phyloP scores from a whole-genome alignment of 441 rosid species.

The Heliophila coronopifolia region DNA sequence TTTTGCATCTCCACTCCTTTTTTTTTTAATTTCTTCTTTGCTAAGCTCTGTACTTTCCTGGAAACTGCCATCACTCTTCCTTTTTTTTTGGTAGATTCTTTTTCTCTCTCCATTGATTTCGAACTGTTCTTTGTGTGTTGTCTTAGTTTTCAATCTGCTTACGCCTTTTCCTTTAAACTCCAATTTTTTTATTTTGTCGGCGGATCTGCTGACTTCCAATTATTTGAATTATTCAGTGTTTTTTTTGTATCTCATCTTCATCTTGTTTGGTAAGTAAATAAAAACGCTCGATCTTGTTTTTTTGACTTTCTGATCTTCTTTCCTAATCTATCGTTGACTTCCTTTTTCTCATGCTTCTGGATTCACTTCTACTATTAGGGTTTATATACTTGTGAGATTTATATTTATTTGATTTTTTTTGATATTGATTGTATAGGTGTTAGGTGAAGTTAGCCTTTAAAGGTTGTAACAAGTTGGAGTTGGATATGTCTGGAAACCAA shows the following conservation, averaged over 20 bases:
- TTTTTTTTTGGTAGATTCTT: not conserved
- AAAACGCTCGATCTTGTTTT: no score
- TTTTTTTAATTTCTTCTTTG: no score
- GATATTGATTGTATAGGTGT: conserved; percentile 6
- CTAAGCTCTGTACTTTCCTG: no score
- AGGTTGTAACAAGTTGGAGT: conserved; percentile 2
- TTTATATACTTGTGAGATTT: not conserved
- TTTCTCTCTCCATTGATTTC: not conserved
- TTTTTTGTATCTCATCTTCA: no score
- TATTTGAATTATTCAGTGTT: no score
- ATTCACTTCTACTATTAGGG: conserved; percentile 13
- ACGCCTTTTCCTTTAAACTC: no score
- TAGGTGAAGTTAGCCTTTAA: conserved; percentile 20
- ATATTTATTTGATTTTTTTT: not conserved
- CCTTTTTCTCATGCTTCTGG: not conserved
- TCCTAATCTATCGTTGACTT: conserved; percentile 12
- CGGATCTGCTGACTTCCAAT: no score
- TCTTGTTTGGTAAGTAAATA: not conserved
- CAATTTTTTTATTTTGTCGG: no score
- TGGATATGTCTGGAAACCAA: conserved; percentile 44
- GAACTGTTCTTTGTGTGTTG: no score
- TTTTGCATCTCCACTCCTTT: no score
- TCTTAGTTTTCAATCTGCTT: not conserved
- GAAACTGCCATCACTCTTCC: no score
- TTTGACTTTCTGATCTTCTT: not conserved